These are phyloP conservation scores for Sugiyamaella qingdaonensis DNA, from an alignment of 805 yeast genomes.

Conservation along the genomic window DNA sequence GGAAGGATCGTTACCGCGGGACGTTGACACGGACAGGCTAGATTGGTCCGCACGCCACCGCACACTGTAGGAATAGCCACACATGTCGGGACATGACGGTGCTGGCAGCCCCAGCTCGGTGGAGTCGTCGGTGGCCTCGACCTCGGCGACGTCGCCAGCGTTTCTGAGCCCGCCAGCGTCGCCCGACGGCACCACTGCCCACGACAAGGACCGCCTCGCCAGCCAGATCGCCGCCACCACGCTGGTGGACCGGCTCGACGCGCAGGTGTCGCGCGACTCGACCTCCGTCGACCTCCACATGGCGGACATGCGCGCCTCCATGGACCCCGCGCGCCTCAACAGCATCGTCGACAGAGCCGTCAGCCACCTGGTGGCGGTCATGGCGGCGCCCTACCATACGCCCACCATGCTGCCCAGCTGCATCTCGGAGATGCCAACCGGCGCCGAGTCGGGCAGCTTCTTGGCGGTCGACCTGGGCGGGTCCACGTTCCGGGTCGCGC, in stretches of 20 bases:
- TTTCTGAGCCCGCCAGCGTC: constrained; percentile 4
- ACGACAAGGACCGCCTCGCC: background rate
- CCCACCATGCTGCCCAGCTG: constrained; percentile 72
- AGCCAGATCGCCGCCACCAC: background rate
- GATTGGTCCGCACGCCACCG: no score
- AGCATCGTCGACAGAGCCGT: constrained; percentile 13
- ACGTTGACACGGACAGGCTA: background rate
- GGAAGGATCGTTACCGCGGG: background rate
- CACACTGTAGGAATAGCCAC: no score
- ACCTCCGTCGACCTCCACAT: no score
- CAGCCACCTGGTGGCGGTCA: background rate
- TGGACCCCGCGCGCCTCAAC: constrained; percentile 4
- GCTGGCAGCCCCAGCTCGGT: constrained; percentile 1
- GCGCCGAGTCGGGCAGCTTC: constrained; percentile 68
- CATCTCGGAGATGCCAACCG: constrained; percentile 72
- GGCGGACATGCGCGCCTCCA: no score
- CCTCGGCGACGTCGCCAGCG: background rate
- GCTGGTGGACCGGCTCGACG: background rate
- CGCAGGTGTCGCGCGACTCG: background rate
- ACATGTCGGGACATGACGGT: background rate
- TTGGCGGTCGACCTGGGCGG: constrained; percentile 91
- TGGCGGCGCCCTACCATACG: constrained; percentile 6
- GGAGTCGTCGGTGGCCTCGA: background rate
- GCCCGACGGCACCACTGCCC: constrained; percentile 1
- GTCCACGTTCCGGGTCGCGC: constrained; percentile 85